Evolutionary conservation across 208 protist genomes (phyloP), one percentile per base, ranked within the genome.

Genomic region (Acanthamoeba sp.): DNA sequence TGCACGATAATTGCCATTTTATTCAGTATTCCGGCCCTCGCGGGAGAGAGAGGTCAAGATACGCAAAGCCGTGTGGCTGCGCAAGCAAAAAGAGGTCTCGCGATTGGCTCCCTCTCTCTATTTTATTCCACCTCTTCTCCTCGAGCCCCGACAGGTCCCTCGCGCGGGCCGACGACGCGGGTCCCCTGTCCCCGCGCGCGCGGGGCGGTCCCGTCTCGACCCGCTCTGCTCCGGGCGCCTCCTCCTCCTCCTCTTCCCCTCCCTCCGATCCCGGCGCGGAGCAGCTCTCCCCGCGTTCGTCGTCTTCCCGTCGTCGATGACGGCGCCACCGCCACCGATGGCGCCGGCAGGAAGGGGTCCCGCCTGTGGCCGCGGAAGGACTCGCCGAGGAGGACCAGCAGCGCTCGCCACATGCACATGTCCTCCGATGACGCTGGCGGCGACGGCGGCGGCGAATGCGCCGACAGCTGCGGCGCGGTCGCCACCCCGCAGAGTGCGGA

Each of bases 71-170:
- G 14, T 40, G 12, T 52, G 29, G 78, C 40, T 87, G 38, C 22
- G 40, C n/a, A 87, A 87, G 22, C 29, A 87, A 27, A 87, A 87
- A 27, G 78, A 87, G 48, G 78, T 87, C 45, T 16, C 45, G 45
- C 16, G 4, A 4, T 50, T 50, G 45, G 9, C 45, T 4, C 45
- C 45, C 45, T 50, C 45, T 50, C n/a, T n/a, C n/a, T n/a, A n/a
- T n/a, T n/a, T n/a, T n/a, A n/a, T n/a, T 82, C 38, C 36, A 45
- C 12, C 24, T 82, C 5, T 82, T 82, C 18, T 82, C 71, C 7
- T 22, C 9, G 18, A 82, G 40, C 18, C 40, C 71, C 71, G 71
- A 38, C 32, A 57, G 22, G 18, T 22, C 50, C 7, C 9, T 82
- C n/a, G 50, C 50, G 50, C 50, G 50, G 50, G 18, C 12, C 50